phyloP scores from a whole-genome alignment of 1,284 basidiomycete genomes.

The Trametes hirsuta region DNA sequence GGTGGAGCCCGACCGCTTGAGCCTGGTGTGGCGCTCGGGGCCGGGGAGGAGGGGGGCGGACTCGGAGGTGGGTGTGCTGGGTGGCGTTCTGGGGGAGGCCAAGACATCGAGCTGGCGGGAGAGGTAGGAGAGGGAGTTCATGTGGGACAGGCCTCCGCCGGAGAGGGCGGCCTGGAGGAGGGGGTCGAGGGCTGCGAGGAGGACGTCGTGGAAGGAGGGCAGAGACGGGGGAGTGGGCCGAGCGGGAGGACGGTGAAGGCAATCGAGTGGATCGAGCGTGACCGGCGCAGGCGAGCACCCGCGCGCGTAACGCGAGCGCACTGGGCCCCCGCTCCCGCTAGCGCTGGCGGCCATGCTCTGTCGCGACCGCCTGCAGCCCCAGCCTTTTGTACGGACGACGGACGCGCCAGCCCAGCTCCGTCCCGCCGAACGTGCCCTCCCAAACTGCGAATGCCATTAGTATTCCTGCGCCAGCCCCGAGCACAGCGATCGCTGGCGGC shows the following conservation, averaged over 20 bases:
- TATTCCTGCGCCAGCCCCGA: no score
- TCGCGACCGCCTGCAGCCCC: not conserved
- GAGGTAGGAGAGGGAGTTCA: conserved; percentile 40
- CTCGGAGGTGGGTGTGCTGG: conserved; percentile 50
- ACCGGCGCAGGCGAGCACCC: conserved; percentile 5
- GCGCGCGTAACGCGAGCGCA: conserved; percentile 18
- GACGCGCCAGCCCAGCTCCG: not conserved
- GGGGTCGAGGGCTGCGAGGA: conserved; percentile 18
- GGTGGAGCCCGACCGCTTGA: conserved; percentile 62
- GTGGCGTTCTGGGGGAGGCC: conserved; percentile 42
- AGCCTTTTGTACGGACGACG: conserved; percentile 5
- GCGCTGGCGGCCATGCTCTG: not conserved
- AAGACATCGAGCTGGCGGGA: conserved; percentile 41
- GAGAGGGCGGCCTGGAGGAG: conserved; percentile 26
- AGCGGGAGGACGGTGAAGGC: conserved; percentile 16
- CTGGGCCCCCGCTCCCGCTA: conserved; percentile 2
- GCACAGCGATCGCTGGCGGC: not conserved
- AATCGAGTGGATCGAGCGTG: conserved; percentile 15
- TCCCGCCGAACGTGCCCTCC: conserved; percentile 2
- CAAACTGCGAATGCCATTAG: not conserved
- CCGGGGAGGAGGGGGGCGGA: conserved; percentile 27
- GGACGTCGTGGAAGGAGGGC: conserved; percentile 18
- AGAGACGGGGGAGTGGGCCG: not conserved
- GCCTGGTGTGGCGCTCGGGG: conserved; percentile 34
- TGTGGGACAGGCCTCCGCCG: conserved; percentile 32